phyloP scores from a whole-genome alignment of 306 rosid species.

The Glycine soja region DNA sequence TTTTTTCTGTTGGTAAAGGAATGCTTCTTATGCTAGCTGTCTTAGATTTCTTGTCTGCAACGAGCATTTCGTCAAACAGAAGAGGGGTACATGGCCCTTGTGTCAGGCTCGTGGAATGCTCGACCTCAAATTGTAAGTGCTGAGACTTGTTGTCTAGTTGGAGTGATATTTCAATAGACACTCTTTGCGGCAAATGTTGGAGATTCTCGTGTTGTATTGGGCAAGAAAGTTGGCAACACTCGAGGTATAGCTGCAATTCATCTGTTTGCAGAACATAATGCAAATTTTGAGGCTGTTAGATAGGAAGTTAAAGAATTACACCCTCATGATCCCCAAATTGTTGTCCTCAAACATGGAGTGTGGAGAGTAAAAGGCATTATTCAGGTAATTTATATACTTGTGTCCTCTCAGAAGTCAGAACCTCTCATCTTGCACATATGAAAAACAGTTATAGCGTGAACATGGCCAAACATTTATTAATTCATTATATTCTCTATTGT shows the following conservation, averaged over 20 bases:
- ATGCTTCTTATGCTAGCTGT: conserved; percentile 57
- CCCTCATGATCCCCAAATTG: conserved; percentile 79
- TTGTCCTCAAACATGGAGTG: conserved; percentile 74
- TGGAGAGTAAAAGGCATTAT: conserved; percentile 92
- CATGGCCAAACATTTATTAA: too few relatives aligned
- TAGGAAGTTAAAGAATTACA: conserved; percentile 67
- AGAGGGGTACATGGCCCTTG: conserved; percentile 71
- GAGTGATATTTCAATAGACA: conserved; percentile 73
- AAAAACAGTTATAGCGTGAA: background rate
- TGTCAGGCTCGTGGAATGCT: conserved; percentile 65
- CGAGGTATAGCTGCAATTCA: conserved; percentile 76
- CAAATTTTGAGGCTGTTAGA: conserved; percentile 70
- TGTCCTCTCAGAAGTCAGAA: background rate
- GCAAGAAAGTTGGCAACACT: conserved; percentile 75
- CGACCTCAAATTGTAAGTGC: conserved; percentile 67
- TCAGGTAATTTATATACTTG: conserved; percentile 59
- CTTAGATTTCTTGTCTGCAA: conserved; percentile 60
- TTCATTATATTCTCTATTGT: too few relatives aligned
- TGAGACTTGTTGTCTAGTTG: conserved; percentile 83
- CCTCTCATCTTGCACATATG: background rate
- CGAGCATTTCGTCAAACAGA: conserved; percentile 69
- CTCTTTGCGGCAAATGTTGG: conserved; percentile 78
- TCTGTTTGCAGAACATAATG: conserved; percentile 81
- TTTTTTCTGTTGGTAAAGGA: conserved; percentile 47
- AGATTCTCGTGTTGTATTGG: conserved; percentile 86